Percentiles rank a stretch among this genome's conserved stretches.
Evolutionary conservation across 495 filamentous ascomycete species (phyloP).

Genomic region (Platismatia glauca): DNA sequence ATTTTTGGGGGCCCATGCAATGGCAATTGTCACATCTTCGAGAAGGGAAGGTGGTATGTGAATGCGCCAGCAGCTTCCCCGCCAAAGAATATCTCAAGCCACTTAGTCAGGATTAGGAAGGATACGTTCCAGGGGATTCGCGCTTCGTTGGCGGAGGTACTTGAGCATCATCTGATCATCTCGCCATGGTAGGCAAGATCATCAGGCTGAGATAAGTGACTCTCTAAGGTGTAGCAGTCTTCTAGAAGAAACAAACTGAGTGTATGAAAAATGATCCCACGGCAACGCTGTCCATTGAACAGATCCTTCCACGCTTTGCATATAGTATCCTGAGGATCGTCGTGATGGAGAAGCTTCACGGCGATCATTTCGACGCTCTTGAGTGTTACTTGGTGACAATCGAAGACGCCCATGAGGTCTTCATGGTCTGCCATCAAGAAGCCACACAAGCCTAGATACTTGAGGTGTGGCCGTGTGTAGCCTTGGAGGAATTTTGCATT

Average conservation of each 20-base stretch:
- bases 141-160: not conserved
- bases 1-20: not conserved
- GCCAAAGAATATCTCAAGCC: not conserved
- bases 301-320: not conserved
- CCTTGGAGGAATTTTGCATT: not conserved
- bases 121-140: not conserved
- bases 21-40: not conserved
- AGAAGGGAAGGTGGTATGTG: not conserved
- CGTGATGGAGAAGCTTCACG: not conserved
- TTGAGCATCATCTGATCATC: not conserved
- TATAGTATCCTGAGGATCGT: not conserved
- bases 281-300: not conserved
- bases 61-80: not conserved
- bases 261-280: not conserved
- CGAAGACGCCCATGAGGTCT: not conserved
- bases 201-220: not conserved
- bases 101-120: not conserved
- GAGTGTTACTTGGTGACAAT: not conserved
- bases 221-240: not conserved
- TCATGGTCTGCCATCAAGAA: not conserved
- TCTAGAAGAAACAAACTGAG: not conserved
- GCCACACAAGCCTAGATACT: not conserved
- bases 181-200: not conserved
- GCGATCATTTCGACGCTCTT: not conserved
- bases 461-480: not conserved